A percentile compares a stretch with the other conserved stretches of the same genome.
Conservation (phyloP, 306 rosid genomes). For the Quercus gilva region DNA sequence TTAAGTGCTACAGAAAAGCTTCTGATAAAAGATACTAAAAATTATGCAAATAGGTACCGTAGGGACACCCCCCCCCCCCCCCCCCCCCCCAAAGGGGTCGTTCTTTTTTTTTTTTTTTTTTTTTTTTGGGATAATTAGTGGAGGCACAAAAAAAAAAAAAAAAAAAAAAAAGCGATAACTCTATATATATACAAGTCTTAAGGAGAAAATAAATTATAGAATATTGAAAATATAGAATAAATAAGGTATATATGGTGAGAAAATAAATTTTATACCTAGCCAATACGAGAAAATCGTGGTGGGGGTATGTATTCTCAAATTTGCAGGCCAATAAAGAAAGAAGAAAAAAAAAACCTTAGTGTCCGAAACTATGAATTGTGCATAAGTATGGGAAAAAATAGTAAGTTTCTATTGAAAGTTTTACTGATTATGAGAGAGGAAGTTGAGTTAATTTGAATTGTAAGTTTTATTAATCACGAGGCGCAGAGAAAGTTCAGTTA, state of each 20-base stretch:
- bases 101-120: too few relatives aligned
- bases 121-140: too few relatives aligned
- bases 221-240: too few relatives aligned
- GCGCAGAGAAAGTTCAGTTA: too few relatives aligned
- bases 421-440: background rate
- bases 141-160: too few relatives aligned
- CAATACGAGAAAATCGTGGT: background rate
- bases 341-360: too few relatives aligned
- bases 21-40: too few relatives aligned
- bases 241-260: background rate
- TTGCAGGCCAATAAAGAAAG: background rate
- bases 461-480: background rate
- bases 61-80: too few relatives aligned
- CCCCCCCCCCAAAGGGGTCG: too few relatives aligned
- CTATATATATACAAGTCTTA: background rate
- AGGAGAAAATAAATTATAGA: background rate
- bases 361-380: background rate
- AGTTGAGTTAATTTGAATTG: background rate
- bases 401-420: background rate
- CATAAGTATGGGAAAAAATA: background rate
- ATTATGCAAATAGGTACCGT: too few relatives aligned
- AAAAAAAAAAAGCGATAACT: too few relatives aligned
- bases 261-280: background rate
- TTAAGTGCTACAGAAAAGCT: too few relatives aligned
- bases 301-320: background rate